Base-by-base conservation (phyloP, 208 protist genomes). In the Crithidia sp. region DNA sequence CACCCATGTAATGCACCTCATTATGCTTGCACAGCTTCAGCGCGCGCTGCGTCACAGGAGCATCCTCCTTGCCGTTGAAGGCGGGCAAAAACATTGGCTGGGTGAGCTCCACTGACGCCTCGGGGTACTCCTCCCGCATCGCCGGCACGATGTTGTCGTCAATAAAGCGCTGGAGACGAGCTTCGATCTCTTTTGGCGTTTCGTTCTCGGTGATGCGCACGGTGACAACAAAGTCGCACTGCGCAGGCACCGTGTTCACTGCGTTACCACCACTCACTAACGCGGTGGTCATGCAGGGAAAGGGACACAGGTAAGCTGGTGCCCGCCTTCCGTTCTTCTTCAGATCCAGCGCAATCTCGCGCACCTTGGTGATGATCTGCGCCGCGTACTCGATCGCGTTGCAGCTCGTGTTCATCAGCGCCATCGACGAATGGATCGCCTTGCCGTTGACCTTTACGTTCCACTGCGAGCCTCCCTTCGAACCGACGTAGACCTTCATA, bases 381-480 rank as follows among this genome's bases (percentile, higher is more conserved):
- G 72, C 59, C 2, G 77, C 77, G 54, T 78, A 70, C 66, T 83
- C 71, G 28, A 79, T 79, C n/a, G 79, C 72, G 54, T 84, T 84
- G 70, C 72, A 79, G 67, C 79, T 79, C 28, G 79, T 79, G 47
- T 56, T 56, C 74, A 81, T 75, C 54, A 84, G 76, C 43, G 73
- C 71, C 64, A 68, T 55, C 8, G 86, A 91, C 6, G 77, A 86
- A 63, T 91, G 83, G 36, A 79, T 80, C 16, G 82, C 82, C 60
- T 82, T 87, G 13, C 82, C 86, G 17, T 74, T 49, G 7, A 88
- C 72, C 50, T 60, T 67, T 16, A 88, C 67, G 12, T 64, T 50
- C 56, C 71, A 87, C 28, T 56, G 14, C n/a, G 44, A 50, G 36
- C 67, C 49, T 5, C 65, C 65, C 41, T 75, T 79, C n/a, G 79